Evolutionary conservation across 2,329 filamentous ascomycete species (phyloP), one percentile per base, ranked within the genome.

Genomic region (Colletotrichum tamarilloi): DNA sequence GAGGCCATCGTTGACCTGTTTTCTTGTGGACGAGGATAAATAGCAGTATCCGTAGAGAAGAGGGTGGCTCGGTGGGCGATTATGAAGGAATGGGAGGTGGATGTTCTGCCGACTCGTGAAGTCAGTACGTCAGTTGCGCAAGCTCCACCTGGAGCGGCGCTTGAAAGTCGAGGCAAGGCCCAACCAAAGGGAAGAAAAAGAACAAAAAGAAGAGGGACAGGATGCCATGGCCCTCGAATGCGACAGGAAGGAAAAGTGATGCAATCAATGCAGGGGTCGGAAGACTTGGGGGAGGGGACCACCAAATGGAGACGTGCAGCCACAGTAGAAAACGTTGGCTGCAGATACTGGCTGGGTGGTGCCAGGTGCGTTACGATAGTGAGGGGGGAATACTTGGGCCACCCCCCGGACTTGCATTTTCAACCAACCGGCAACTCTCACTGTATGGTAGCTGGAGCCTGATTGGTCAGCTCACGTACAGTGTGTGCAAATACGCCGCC

Each of bases 241-340:
- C 67, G 72, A 73, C 62, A 49, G 49, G 65, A 68, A 70, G 60
- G 60, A 26, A 70, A 55, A 66, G 74, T 75, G 74, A 75, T 75
- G 74, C 74, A 75, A 75, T 75, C 60, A 49, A 74, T 74, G 64
- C 74, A 75, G 74, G 74, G 74, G 74, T 72, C 38, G 22, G 32
- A 49, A 38, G 62, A 14, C 42, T 63, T 49, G 28, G 46, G 26
- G n/a, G 26, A 24, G 24, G 26, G 49, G 38, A 8, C 71, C 62
- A 38, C 28, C 49, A n/a, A 3, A 58, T 30, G 35, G 35, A 30
- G 49, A 53, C 42, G 32, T 26, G 55, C 24, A 46, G 42, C 26
- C 70, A 73, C 70, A 73, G 66, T 73, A 65, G 16, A 24, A 56
- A 72, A 63, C 53, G 67, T 19, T 62, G 28, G 56, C 11, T 49